Base-by-base conservation (phyloP, 2,329 filamentous ascomycete species). In the Fusarium tanahbumbuense region DNA sequence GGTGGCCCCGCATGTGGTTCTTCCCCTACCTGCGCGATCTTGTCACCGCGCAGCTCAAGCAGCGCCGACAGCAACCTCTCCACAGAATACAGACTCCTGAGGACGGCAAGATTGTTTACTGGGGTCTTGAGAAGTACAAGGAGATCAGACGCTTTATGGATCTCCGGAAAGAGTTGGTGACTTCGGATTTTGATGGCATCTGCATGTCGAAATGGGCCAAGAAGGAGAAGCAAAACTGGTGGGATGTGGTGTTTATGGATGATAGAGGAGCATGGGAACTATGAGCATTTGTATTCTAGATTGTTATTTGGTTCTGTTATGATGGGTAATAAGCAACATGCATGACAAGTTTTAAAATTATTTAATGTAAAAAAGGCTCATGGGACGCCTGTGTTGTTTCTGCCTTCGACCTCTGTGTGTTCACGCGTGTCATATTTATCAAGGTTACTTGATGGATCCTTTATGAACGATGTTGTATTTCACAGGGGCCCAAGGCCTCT, bases 1-100 rank as follows among this genome's bases (percentile, higher is more conserved):
- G 69, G 70, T 73, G 71, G 69, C 46, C 69, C 25, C 67, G 62
- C 12, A 75, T 66, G 28, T 74, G 72, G 71, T 73, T 60, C 60
- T 74, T 73, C 57, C 70, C 70, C 3, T 45, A 68, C 28, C 64
- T 73, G 2, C 70, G 70, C 1, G 20, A 60, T 11, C 64, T 73
- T 25, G 57, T 68, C 27, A 20, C 20, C 1, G 34, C 42, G 5
- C 65, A 68, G 28, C 61, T 76, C 49, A 57, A 34, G 6, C 45
- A 70, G 52, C 52, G 47, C 16, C 54, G 55, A 15, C 70, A 62
- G 2, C 30, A 28, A 20, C 48, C 64, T 20, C 57, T 73, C 2
- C 55, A 37, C 11, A 59, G 52, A n/a, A 22, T 71, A 2, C 20
- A 55, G 30, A 23, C 22, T 8, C 44, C 34, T 5, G 41, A 58